Conservation (phyloP, 129 eudicot genomes). For the Daucus carota region DH1_v3.0 NC_030383.2:7215501-7216000, state of each 20-base stretch:
- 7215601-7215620: background rate
- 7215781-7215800: background rate
- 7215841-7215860: background rate
- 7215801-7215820: background rate
- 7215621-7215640: background rate
- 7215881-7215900: slow-evolving; percentile 58
- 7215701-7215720: background rate
- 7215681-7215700: background rate
- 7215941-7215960: slow-evolving; percentile 76
- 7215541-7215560: background rate
- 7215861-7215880: background rate
- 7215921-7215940: slow-evolving; percentile 48
- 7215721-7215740: background rate
- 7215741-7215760: background rate
- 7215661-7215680: background rate
- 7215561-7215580: background rate
- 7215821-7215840: background rate
- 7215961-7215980: slow-evolving; percentile 49
- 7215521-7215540: background rate
- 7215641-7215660: background rate
- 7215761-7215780: background rate
- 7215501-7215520: background rate
- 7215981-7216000: slow-evolving; percentile 69
- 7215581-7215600: background rate
- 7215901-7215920: slow-evolving; percentile 89